Evolutionary conservation across 2,329 filamentous ascomycete genomes (phyloP).

Genomic region (Phialocephala sp.): DNA sequence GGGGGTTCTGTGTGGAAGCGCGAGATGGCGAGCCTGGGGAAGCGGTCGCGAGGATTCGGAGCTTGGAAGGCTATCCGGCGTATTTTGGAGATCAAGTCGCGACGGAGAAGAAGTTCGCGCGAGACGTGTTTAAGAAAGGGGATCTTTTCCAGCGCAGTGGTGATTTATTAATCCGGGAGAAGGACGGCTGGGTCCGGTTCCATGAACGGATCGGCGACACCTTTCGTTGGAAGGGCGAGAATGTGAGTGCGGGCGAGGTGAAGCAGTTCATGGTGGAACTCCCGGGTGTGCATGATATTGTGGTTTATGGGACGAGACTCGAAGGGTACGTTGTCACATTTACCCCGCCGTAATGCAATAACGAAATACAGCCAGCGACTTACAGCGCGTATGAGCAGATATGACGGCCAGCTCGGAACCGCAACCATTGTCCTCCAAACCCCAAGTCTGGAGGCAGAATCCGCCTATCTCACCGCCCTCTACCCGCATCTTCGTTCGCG

Average conservation of each 20-base stretch:
- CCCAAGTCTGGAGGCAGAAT: constrained; percentile 34
- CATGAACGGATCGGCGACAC: constrained; percentile 58
- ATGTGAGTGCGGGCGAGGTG: constrained; percentile 53
- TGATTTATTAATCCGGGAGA: constrained; percentile 49
- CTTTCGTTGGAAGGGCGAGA: constrained; percentile 58
- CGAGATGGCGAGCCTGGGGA: constrained; percentile 50
- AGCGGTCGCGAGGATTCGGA: constrained; percentile 50
- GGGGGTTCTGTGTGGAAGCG: constrained; percentile 49
- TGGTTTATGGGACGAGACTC: constrained; percentile 52
- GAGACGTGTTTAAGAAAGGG: constrained; percentile 51
- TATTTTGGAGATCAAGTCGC: constrained; percentile 50
- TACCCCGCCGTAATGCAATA: no score
- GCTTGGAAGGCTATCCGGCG: constrained; percentile 45
- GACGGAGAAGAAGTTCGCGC: constrained; percentile 51
- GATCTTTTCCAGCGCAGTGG: constrained; percentile 52
- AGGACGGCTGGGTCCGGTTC: constrained; percentile 51
- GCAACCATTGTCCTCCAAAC: constrained; percentile 50
- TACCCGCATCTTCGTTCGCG: constrained; percentile 48
- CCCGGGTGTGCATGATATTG: constrained; percentile 48
- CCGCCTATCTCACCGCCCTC: constrained; percentile 45
- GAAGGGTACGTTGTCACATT: constrained; percentile 45
- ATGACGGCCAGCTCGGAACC: constrained; percentile 55
- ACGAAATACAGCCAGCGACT: no score
- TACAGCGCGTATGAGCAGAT: no score
- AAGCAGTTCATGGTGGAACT: constrained; percentile 50